Percentiles rank a stretch among this genome's conserved stretches.
These are phyloP conservation scores for Vickermania ingenoplastis DNA, from an alignment of 208 protist species.

Conservation along the genomic window DNA sequence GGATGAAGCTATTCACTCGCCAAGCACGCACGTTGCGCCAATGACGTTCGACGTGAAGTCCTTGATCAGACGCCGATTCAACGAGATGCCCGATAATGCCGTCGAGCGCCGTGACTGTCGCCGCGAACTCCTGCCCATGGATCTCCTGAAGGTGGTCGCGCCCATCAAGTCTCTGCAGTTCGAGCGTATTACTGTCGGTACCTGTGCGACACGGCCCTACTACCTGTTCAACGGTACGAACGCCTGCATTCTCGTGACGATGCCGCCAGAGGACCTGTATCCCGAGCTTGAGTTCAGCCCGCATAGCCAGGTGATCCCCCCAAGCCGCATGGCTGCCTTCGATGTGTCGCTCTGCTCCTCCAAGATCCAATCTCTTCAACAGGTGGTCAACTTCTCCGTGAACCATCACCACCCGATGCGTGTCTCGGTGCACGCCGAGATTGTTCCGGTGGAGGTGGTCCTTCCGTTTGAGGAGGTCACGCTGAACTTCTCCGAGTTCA, in stretches of 20 bases:
- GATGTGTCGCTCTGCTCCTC: slow-evolving; percentile 72
- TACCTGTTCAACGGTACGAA: slow-evolving; percentile 88
- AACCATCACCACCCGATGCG: slow-evolving; percentile 86
- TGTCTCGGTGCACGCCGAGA: slow-evolving; percentile 81
- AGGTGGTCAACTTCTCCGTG: slow-evolving; percentile 81
- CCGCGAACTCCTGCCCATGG: slow-evolving; percentile 76
- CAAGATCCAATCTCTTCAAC: slow-evolving; percentile 60
- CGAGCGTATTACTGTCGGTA: slow-evolving; percentile 80
- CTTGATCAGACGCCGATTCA: slow-evolving; percentile 79
- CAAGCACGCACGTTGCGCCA: slow-evolving; percentile 32
- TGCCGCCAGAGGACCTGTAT: slow-evolving; percentile 51
- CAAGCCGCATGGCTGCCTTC: slow-evolving; percentile 84
- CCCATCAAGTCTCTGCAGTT: slow-evolving; percentile 86
- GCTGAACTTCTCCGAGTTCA: slow-evolving; percentile 67
- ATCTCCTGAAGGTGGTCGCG: slow-evolving; percentile 66
- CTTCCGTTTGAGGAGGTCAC: slow-evolving; percentile 74
- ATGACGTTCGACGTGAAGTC: slow-evolving; percentile 64
- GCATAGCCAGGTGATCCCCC: slow-evolving; percentile 83
- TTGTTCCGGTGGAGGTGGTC: slow-evolving; percentile 85
- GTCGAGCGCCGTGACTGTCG: slow-evolving; percentile 89
- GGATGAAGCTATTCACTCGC: slow-evolving; percentile 12
- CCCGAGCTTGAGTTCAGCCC: slow-evolving; percentile 51
- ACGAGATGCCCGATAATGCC: slow-evolving; percentile 52
- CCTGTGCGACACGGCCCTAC: slow-evolving; percentile 64
- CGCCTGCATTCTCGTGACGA: slow-evolving; percentile 54